Evolutionary conservation across 352 stramenopile genomes (phyloP), one percentile per base, ranked within the genome.

Genomic region (Lagenidium giganteum): DNA sequence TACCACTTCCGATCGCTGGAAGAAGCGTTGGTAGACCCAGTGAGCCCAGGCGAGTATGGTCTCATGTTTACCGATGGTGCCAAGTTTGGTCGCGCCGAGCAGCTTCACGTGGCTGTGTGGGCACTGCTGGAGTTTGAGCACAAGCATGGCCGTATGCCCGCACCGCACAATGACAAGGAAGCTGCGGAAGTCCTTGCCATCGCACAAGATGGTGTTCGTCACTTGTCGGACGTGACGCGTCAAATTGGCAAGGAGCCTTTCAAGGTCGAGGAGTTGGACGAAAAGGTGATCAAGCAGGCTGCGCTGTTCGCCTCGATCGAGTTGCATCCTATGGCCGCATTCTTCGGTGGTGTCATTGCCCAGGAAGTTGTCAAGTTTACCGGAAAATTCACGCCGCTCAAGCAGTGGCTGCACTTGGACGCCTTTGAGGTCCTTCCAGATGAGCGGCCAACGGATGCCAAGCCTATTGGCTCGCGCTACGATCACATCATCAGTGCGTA

Each of bases 291-390:
- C 9, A 74, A 64, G 26, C 66, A 86, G 40, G 67, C 73, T 2
- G 69, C 73, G 3, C 42, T 84, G 27, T 87, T 70, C 20, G 64
- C 75, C 3, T 51, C 67, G 8, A 54, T 93, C 8, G 81, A 93
- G 49, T 46, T 93, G n/a, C 81, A 93, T 37, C 81, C 81, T 18
- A 51, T 93, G 37, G 75, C 81, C 34, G 81, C 81, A 16, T 93
- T 89, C 41, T 93, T 81, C 51, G 81, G 81, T 38, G 81, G 81
- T 28, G 67, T 93, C 28, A 51, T 93, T 46, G 81, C 81, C 7
- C 81, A 93, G 40, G 81, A 93, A 64, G 70, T 93, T n/a, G 81
- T 93, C 39, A 93, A 93, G 53, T 91, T 91, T 38, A 93, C 81
- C 29, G 82, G 82, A 39, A 93, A 93, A 41, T 93, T 91, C 30